Evolutionary conservation across 1,139 yeast species (phyloP), one percentile per base, ranked within the genome.

Genomic region (Sugiyamaella sp.): DNA sequence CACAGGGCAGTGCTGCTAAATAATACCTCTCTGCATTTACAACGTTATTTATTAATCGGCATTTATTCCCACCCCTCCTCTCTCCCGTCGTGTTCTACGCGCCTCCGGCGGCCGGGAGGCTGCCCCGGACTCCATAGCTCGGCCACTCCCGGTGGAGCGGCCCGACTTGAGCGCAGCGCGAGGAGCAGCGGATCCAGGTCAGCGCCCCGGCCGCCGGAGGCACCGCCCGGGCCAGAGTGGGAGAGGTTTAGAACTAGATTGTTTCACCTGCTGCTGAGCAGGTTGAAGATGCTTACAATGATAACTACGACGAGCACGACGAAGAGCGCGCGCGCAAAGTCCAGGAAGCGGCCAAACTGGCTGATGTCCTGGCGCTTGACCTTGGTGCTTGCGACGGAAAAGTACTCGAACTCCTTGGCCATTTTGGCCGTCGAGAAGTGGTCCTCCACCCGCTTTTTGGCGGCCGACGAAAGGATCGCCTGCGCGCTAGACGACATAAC

Each of bases 371-470:
- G 68, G 39, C 60, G 40, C 27, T 47, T 24, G 9, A 46, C 52
- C 21, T 35, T 48, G 14, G 48, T 14, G 10, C 63, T 53, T 14
- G 52, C 51, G 21, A 52, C 24, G 6, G 58, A 54, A 5, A 50
- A 49, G 4, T 65, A 64, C 55, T 78, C 79, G 61, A 87, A 80
- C 32, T 76, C 72, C 51, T 71, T 62, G 35, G 88, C 83, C 86
- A 88, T 85, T 48, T 82, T 80, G 6, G 73, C 75, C 55, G 85
- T 73, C 12, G 90, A 80, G 64, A 88, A 89, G 33, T 74, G 69
- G 17, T 72, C 66, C n/a, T 74, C 58, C 0, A 84, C 86, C 56
- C 83, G 74, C 14, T 66, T 64, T 32, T 75, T 69, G 2, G 91
- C 91, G 60, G 79, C 80, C 4, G 66, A 65, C 1, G 80, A 78